Base-by-base conservation (phyloP, 257 asterid species). In the Petunia secreta region DNA sequence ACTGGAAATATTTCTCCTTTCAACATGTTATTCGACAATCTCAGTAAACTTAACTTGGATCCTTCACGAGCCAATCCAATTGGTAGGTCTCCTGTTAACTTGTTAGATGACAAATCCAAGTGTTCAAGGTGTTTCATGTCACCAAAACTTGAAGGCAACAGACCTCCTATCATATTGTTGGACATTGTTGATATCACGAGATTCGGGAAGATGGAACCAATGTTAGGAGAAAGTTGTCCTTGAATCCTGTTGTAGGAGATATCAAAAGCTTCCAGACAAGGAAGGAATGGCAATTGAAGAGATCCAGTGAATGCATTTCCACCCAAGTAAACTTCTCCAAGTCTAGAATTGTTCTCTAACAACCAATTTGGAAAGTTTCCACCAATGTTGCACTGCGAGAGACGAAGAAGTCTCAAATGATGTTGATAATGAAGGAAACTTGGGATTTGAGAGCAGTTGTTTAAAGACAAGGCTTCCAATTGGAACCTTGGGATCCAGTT, bases 21-120 rank as follows among this genome's bases (percentile, higher is more conserved):
- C 25, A 79, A 38, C 63, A 2, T 79, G 52, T 79, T 79, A 39
- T 79, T 39, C 14, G 79, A 80, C 63, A 80, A 48, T 43, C 54
- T 57, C 78, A 67, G 62, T 6, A 80, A 57, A 55, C 0, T 0
- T 10, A 80, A 54, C 8, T 5, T 16, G 36, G 63, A 34, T 52
- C 83, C 63, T 2, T 68, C 14, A 10, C 2, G 62, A 4, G 57
- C 52, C 40, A 80, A n/a, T 58, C 75, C 41, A 1, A 0, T 37
- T 8, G 84, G 82, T 14, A 80, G 78, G 34, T 58, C 66, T n/a
- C 80, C 82, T 15, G 60, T 65, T 36, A 84, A 68, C 57, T 65
- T 52, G 52, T 80, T 84, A 38, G 37, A 63, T 39, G 86, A 80
- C 38, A 84, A 15, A 16, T 84, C 86, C 39, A 84, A 73, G 43